Evolutionary conservation across 805 yeast species (phyloP).

Genomic region (Sugiyamaella americana): DNA sequence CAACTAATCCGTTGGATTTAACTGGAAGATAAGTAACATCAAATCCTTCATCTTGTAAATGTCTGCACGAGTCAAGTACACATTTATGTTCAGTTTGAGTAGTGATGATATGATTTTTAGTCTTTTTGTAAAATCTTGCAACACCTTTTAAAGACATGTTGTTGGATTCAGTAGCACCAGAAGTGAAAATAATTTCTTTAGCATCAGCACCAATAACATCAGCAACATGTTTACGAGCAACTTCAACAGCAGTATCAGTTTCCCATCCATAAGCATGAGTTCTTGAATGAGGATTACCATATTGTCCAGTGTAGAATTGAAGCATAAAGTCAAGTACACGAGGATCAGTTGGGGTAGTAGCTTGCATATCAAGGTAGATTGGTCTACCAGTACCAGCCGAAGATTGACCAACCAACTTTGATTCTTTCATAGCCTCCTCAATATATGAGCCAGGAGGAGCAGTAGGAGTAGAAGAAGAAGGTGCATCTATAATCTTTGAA

Average conservation of each 20-base stretch:
- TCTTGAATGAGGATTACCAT: conserved; percentile 96
- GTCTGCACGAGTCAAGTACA: conserved; percentile 94
- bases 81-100: conserved; percentile 98
- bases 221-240: conserved; percentile 79
- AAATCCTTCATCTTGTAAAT: conserved; percentile 92
- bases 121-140: conserved; percentile 82
- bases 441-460: conserved; percentile 23
- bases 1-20: conserved; percentile 68
- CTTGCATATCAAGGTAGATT: conserved; percentile 94
- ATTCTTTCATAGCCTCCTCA: conserved; percentile 19
- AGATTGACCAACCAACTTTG: conserved; percentile 12
- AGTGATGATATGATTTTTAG: conserved; percentile 91
- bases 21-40: conserved; percentile 94
- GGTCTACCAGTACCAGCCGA: conserved; percentile 48
- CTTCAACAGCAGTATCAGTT: conserved; percentile 85
- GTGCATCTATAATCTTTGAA: conserved; percentile 10
- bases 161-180: conserved; percentile 97
- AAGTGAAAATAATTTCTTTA: conserved; percentile 92
- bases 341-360: conserved; percentile 97
- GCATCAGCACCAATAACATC: conserved; percentile 85
- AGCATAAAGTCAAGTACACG: conserved; percentile 58
- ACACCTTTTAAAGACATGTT: conserved; percentile 95
- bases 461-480: conserved; percentile 12
- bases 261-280: conserved; percentile 99
- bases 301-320: conserved; percentile 63